These are phyloP conservation scores for Tetrapisispora phaffii DNA, from an alignment of 805 yeast species.

Conservation along the genomic window DNA sequence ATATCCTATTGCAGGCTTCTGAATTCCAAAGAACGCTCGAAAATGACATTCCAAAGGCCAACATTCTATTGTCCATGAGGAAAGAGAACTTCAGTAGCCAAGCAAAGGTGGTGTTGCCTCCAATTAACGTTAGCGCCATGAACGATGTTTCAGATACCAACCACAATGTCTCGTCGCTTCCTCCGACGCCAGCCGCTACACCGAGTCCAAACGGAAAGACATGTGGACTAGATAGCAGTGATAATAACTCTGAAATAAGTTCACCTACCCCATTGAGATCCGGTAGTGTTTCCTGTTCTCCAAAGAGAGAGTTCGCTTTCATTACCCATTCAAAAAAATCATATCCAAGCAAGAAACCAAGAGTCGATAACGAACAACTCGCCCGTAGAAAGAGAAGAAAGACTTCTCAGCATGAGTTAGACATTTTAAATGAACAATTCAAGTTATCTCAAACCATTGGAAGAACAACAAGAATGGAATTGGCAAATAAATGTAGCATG, in stretches of 20 bases:
- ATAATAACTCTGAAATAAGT: background rate
- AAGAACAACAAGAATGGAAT: conserved; percentile 59
- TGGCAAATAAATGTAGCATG: conserved; percentile 79
- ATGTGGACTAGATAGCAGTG: background rate
- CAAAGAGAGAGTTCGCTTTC: conserved; percentile 56
- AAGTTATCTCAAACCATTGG: conserved; percentile 71
- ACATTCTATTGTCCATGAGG: background rate
- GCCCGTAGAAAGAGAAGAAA: conserved; percentile 94
- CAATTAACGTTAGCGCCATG: background rate
- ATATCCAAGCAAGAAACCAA: conserved; percentile 71
- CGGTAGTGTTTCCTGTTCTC: conserved; percentile 8
- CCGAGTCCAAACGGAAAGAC: background rate
- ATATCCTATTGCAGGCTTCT: conserved; percentile 1
- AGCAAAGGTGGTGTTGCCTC: background rate
- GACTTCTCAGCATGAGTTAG: conserved; percentile 79
- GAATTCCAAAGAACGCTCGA: conserved; percentile 2
- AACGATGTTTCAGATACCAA: no score
- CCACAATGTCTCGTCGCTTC: background rate
- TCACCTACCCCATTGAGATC: conserved; percentile 1
- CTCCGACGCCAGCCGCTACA: background rate
- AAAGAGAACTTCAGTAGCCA: background rate
- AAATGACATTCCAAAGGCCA: background rate
- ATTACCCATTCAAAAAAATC: conserved; percentile 89
- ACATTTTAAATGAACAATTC: conserved; percentile 74
- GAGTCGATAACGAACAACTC: conserved; percentile 76